Evolutionary conservation across 2,329 filamentous ascomycete genomes (phyloP).

Genomic region (Claviceps arundinis): DNA sequence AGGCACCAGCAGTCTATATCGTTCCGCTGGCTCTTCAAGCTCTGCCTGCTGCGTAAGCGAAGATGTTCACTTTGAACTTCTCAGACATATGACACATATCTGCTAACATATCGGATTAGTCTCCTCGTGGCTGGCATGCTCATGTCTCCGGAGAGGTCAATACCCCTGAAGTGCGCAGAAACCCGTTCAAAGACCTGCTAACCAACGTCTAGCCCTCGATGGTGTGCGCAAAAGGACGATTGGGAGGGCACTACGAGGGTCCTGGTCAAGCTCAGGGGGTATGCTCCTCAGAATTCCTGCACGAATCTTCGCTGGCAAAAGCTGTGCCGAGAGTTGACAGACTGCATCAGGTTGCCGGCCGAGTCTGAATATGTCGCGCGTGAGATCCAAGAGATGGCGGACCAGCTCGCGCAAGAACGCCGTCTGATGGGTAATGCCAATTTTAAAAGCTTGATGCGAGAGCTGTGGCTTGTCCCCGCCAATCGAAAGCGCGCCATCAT

Average conservation of each 20-base stretch:
- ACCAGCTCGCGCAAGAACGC: conserved; percentile 49
- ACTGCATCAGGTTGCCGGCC: conserved; percentile 29
- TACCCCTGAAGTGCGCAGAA: not conserved
- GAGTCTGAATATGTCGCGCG: conserved; percentile 41
- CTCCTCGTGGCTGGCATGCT: conserved; percentile 47
- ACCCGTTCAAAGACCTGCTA: conserved; percentile 1
- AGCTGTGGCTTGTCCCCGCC: conserved; percentile 46
- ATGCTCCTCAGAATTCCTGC: not conserved
- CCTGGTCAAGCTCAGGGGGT: conserved; percentile 37
- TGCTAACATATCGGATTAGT: conserved; percentile 9
- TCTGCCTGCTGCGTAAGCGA: conserved; percentile 42
- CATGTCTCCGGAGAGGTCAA: conserved; percentile 37
- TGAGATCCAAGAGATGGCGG: conserved; percentile 47
- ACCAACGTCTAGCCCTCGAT: conserved; percentile 42
- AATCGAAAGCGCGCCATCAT: conserved; percentile 54
- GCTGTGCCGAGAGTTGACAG: not conserved
- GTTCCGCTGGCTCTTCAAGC: conserved; percentile 52
- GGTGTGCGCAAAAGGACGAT: conserved; percentile 52
- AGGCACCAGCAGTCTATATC: conserved; percentile 38
- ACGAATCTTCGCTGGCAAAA: too few relatives aligned
- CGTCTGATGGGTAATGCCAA: conserved; percentile 39
- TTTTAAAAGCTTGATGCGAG: conserved; percentile 45
- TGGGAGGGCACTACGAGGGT: conserved; percentile 49
- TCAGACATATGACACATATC: too few relatives aligned
- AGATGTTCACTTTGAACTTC: not conserved